Percentiles rank a stretch among this genome's conserved stretches.
These are phyloP conservation scores for Zymoseptoria crescenta DNA, from an alignment of 2,329 filamentous ascomycete genomes.

Conservation along the genomic window DNA sequence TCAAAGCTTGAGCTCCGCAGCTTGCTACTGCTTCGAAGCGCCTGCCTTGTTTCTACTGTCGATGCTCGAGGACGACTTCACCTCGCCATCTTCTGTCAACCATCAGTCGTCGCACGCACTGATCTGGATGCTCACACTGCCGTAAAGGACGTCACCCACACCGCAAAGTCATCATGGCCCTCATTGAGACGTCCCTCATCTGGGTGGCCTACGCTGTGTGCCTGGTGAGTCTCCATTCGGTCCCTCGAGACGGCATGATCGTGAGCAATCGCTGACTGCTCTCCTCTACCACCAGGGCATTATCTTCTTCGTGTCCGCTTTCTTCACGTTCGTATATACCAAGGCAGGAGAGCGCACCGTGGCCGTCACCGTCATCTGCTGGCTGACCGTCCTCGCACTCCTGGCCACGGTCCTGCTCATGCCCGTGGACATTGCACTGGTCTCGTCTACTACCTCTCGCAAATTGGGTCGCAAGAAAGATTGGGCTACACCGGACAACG, in stretches of 20 bases:
- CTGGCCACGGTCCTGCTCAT: slow-evolving; percentile 87
- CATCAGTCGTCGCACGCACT: neutral
- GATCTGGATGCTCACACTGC: no score
- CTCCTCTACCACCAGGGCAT: slow-evolving; percentile 34
- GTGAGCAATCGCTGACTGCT: neutral
- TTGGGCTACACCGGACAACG: slow-evolving; percentile 79
- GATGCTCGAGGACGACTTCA: neutral
- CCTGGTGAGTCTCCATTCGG: slow-evolving; percentile 38
- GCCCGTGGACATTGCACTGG: slow-evolving; percentile 89
- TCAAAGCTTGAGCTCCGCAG: neutral
- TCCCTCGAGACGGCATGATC: neutral
- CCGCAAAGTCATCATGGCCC: slow-evolving; percentile 43
- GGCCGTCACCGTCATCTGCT: slow-evolving; percentile 73
- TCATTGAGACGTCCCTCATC: slow-evolving; percentile 83
- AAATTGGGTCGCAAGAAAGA: slow-evolving; percentile 78
- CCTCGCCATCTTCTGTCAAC: neutral
- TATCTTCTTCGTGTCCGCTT: slow-evolving; percentile 43
- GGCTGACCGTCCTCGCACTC: slow-evolving; percentile 76
- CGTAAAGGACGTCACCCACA: neutral
- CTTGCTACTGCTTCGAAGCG: neutral
- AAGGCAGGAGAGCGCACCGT: slow-evolving; percentile 82
- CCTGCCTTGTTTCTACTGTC: neutral
- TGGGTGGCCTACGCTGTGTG: slow-evolving; percentile 90
- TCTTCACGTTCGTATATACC: slow-evolving; percentile 61
- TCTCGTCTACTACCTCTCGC: slow-evolving; percentile 76